Conservation (phyloP, 2,329 filamentous ascomycete species). For the Venturia aucupariae region DNA sequence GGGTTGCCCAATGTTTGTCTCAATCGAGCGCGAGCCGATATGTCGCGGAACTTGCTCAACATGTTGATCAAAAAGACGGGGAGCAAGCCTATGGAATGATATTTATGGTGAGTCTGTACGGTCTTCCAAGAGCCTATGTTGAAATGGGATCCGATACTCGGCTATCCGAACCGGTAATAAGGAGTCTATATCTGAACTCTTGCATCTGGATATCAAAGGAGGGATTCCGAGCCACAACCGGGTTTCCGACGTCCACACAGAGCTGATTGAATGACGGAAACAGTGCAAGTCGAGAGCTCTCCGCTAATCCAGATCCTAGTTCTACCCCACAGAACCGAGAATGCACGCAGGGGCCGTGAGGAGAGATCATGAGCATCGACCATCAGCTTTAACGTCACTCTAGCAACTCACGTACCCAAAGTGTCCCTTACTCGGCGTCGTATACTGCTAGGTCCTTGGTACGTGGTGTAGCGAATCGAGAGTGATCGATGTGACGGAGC, state of each 20-base stretch:
- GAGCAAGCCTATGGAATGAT: neutral
- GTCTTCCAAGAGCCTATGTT: neutral
- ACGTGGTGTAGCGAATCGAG: neutral
- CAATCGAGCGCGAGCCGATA: neutral
- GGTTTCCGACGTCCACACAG: neutral
- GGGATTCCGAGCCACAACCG: neutral
- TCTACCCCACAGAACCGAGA: neutral
- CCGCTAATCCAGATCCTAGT: neutral
- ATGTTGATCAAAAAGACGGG: neutral
- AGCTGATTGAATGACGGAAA: neutral
- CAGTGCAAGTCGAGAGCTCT: neutral
- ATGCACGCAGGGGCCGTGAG: neutral
- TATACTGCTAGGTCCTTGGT: neutral
- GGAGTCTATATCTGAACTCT: neutral
- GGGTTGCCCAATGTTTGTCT: neutral
- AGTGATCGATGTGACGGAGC: neutral
- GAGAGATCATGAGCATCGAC: too few species aligned
- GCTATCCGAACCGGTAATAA: neutral
- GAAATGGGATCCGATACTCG: too few species aligned
- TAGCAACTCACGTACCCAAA: neutral
- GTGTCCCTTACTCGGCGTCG: neutral
- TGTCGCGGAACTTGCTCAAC: neutral
- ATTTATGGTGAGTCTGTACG: neutral
- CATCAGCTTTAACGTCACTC: neutral
- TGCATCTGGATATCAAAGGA: neutral